These are phyloP conservation scores for Trichophyton mentagrophytes DNA, from an alignment of 2,329 filamentous ascomycete genomes.

Conservation along the genomic window DNA sequence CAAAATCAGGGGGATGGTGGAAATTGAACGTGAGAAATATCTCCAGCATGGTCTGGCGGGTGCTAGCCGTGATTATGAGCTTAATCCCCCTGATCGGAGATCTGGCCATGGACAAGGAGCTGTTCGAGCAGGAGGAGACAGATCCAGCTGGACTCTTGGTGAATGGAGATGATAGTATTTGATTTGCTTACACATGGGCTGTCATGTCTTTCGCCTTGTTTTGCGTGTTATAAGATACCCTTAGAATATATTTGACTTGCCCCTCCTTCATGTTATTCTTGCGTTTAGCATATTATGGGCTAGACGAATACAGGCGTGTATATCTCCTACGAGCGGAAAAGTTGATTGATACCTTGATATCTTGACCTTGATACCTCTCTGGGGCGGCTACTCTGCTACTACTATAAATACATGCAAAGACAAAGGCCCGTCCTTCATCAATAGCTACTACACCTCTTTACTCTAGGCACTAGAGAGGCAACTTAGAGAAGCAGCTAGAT, in stretches of 20 bases:
- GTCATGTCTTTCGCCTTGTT: neutral
- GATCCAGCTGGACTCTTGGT: slow-evolving; percentile 38
- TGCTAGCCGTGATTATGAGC: slow-evolving; percentile 33
- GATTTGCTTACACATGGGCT: neutral
- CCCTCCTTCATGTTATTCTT: neutral
- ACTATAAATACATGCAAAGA: no score
- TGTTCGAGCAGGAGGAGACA: slow-evolving; percentile 27
- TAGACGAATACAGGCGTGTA: neutral
- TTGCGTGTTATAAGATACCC: neutral
- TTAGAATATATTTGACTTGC: neutral
- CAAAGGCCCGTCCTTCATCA: no score
- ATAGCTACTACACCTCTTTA: no score
- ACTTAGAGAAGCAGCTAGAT: no score
- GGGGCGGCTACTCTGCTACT: no score
- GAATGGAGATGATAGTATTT: slow-evolving; percentile 25
- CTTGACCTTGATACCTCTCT: neutral
- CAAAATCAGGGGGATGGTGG: slow-evolving; percentile 48
- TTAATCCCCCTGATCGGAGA: slow-evolving; percentile 26
- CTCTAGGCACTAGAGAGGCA: no score
- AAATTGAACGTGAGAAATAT: slow-evolving; percentile 53
- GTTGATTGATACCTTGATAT: neutral
- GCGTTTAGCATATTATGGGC: neutral
- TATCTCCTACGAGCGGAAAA: neutral
- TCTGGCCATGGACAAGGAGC: slow-evolving; percentile 22
- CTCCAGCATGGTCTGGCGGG: slow-evolving; percentile 38